Evolutionary conservation across 2,329 filamentous ascomycete genomes (phyloP), one percentile per base, ranked within the genome.

Genomic region (Aspergillus ochraceus): DNA sequence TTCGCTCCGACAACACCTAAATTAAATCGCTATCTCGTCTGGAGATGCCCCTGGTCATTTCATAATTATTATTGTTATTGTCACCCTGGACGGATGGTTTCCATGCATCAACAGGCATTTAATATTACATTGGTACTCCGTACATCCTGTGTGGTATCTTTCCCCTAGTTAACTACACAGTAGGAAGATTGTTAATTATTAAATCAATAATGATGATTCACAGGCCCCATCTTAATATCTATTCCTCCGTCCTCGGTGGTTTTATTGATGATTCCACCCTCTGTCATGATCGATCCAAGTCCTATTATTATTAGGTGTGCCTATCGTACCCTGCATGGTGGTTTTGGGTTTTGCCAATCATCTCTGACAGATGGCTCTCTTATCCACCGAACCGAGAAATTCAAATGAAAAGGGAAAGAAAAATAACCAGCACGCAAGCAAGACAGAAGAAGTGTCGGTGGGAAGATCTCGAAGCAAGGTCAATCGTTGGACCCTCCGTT

Each of bases 1-100:
- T 60, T 52, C 55, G 49, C 50, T 56, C 49, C 56, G 56, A 50
- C 56, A 56, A 50, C 61, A 57, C 42, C 60, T 56, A 62, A 59
- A 64, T 62, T 60, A 62, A 62, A 58, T 58, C 59, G 52, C 36
- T 59, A 57, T 59, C 54, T 58, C 46, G 30, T 32, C 59, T 52
- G 46, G 51, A 54, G 42, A 53, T 57, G 32, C 26, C 20, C 51
- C 24, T 24, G 24, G 24, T 24, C 24, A 24, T 24, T 24, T 24
- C 24, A 24, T 24, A 5, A 24, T 24, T 24, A 24, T 24, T 24
- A 24, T 24, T 24, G 24, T 24, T 24, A 24, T 24, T 24, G 24
- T 24, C 24, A 5, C 24, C 6, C 5, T 6, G 24, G 24, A 24
- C 22, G 22, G 22, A 22, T 22, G 3, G 22, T 22, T 22, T 22